These are phyloP conservation scores for Dysphania ambrosioides DNA, from an alignment of 148 eudicot species.

Conservation along the genomic window DNA sequence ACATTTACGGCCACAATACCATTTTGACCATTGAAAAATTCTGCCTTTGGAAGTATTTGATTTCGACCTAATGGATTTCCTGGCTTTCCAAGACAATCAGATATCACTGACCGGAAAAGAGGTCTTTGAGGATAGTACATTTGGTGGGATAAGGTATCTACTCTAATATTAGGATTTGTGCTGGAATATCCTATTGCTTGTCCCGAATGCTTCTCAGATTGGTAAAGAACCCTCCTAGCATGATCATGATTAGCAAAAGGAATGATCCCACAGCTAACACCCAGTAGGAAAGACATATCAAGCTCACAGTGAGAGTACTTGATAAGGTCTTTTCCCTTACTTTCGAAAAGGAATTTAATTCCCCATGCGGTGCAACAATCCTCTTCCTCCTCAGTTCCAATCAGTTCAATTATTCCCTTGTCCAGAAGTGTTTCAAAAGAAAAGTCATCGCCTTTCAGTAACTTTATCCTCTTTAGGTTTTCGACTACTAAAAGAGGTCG, in stretches of 20 bases:
- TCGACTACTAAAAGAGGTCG: conserved; percentile 86
- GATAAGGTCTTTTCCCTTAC: conserved; percentile 34
- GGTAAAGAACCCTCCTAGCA: conserved; percentile 86
- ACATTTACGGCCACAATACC: conserved; percentile 96
- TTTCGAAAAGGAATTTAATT: conserved; percentile 56
- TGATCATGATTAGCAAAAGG: conserved; percentile 96
- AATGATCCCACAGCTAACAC: conserved; percentile 79
- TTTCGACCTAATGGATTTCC: conserved; percentile 38
- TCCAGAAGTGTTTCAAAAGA: conserved; percentile 67
- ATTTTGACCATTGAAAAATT: conserved; percentile 85
- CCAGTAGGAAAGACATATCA: conserved; percentile 77
- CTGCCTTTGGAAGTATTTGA: conserved; percentile 57
- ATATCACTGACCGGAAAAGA: conserved; percentile 61
- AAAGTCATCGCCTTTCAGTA: conserved; percentile 55
- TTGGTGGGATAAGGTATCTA: conserved; percentile 78
- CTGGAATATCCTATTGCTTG: conserved; percentile 87
- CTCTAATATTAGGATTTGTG: conserved; percentile 72
- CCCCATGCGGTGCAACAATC: conserved; percentile 93
- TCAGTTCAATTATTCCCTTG: conserved; percentile 71
- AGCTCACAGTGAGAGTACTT: conserved; percentile 92
- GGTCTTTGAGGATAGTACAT: conserved; percentile 89
- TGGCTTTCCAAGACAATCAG: conserved; percentile 76
- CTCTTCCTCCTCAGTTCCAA: conserved; percentile 93
- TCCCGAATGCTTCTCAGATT: conserved; percentile 87
- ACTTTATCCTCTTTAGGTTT: conserved; percentile 56